A percentile compares a stretch with the other conserved stretches of the same genome.
These are phyloP conservation scores for Colletotrichum australisinense DNA, from an alignment of 2,329 filamentous ascomycete genomes.

Conservation along the genomic window DNA sequence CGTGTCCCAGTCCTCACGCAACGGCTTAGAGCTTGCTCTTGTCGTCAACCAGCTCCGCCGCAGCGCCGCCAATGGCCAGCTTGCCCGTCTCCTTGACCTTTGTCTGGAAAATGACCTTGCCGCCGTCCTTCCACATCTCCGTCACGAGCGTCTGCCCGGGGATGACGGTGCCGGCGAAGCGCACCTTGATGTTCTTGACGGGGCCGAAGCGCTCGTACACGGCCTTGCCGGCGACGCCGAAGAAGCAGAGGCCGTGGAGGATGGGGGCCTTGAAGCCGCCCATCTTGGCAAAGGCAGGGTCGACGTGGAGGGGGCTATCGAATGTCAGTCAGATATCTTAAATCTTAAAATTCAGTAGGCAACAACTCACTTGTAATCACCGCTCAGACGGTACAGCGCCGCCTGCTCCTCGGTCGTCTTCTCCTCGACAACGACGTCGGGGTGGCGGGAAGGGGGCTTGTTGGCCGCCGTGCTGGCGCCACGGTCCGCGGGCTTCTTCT, in stretches of 20 bases:
- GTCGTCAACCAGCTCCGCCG: slow-evolving; percentile 73
- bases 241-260: slow-evolving; percentile 95
- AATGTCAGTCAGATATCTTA: not conserved
- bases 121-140: slow-evolving; percentile 93
- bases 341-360: no score
- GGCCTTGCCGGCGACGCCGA: slow-evolving; percentile 92
- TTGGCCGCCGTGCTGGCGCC: slow-evolving; percentile 85
- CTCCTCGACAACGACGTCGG: slow-evolving; percentile 87
- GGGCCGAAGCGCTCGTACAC: slow-evolving; percentile 85
- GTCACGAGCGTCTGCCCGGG: slow-evolving; percentile 91
- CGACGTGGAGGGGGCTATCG: slow-evolving; percentile 85
- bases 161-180: slow-evolving; percentile 87
- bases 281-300: slow-evolving; percentile 92
- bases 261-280: slow-evolving; percentile 96
- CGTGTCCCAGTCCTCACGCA: not conserved
- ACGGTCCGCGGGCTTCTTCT: slow-evolving; percentile 80
- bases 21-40: slow-evolving; percentile 44
- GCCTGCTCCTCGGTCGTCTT: slow-evolving; percentile 92
- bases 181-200: slow-evolving; percentile 92
- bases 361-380: slow-evolving; percentile 80
- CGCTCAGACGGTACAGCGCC: slow-evolving; percentile 90
- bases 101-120: slow-evolving; percentile 84
- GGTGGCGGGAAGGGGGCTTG: slow-evolving; percentile 78
- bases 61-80: slow-evolving; percentile 83
- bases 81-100: slow-evolving; percentile 95